Evolutionary conservation across 1,284 basidiomycete species (phyloP), one percentile per base, ranked within the genome.

Genomic region (Cryptococcus deneoformans): DNA sequence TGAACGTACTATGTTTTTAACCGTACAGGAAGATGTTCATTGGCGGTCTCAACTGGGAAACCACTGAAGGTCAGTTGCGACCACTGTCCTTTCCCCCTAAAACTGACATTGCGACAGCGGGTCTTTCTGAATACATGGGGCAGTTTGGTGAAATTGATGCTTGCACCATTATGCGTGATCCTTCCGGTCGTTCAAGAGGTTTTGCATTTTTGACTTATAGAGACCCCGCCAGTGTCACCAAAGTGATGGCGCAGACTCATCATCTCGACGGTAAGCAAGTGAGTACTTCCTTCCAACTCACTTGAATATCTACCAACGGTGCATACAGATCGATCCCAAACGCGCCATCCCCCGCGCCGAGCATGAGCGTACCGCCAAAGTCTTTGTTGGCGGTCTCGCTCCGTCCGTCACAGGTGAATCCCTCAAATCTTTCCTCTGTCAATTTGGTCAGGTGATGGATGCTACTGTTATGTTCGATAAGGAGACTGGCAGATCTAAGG

Each of bases 381-480:
- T 98, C 46, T 99, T 99, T 73, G 94, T 99, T 52, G 94, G 96
- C 49, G 93, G 94, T 42, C 84, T 99, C 6, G 90, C 95, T 0
- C 86, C 89, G 20, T 87, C 85, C 53, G 92, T 96, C 47, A 98
- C 94, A 6, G 91, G 90, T 24, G 92, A 96, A 67, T 89, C 88
- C 6, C 92, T 99, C 86, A 86, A 89, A 62, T 84, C 87, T 58
- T 96, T 90, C 80, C 95, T 98, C 77, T 85, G 87, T 46, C 90
- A 94, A 72, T 84, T 81, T 70, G 96, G 95, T 59, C 87, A 87
- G 66, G 92, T 99, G 60, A 88, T 94, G 70, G 95, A 99, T 76
- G 92, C 94, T 51, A 98, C 93, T 0, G 92, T 99, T 70, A 99
- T 99, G 96, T 85, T 97, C 70, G 96, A 99, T 78, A 88, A 93